Evolutionary conservation across 257 asterid species (phyloP), one percentile per base, ranked within the genome.

Genomic region (Rhazya stricta): DNA sequence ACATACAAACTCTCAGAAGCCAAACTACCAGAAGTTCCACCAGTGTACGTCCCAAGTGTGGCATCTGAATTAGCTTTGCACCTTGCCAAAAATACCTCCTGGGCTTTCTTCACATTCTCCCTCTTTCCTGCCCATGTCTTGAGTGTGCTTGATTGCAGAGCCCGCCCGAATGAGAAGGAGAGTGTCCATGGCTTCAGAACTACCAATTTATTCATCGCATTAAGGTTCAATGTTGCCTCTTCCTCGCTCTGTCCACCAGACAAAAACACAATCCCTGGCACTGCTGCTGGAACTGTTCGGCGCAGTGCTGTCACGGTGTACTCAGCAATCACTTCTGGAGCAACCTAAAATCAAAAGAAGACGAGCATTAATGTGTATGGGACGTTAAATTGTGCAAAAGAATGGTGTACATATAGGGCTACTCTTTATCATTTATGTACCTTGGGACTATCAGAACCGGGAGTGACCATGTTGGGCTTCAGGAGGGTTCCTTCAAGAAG

Each of bases 191-290:
- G 97, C 79, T 92, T 92, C 75, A 85, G 4, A 78, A 80, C 94
- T 2, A 78, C 86, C 86, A 89, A 50, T 72, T 88, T 89, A 86
- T 92, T 92, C 96, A 90, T 92, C 0, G 96, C 96, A 29, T 82
- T 80, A 71, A 92, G 75, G 46, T 92, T 92, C 46, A 79, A 81
- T 0, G 97, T 90, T 19, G 96, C 97, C 82, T 92, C 90, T 75
- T 90, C 96, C 83, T 90, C 97, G 54, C 97, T 92, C 69, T 92
- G 96, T 77, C 97, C 97, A 3, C 97, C 97, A 0, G 97, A 92
- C 54, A 92, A 67, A 76, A 92, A 92, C 84, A 92, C 96, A 6
- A 92, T 58, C 58, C 96, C 96, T 0, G 96, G 97, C 72, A 92
- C 97, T n/a, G 92, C 97, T 12, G 96, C 88, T 19, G 97, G 96